phyloP scores from a whole-genome alignment of 2,329 filamentous ascomycete genomes.

The Claviceps digitariae region DNA sequence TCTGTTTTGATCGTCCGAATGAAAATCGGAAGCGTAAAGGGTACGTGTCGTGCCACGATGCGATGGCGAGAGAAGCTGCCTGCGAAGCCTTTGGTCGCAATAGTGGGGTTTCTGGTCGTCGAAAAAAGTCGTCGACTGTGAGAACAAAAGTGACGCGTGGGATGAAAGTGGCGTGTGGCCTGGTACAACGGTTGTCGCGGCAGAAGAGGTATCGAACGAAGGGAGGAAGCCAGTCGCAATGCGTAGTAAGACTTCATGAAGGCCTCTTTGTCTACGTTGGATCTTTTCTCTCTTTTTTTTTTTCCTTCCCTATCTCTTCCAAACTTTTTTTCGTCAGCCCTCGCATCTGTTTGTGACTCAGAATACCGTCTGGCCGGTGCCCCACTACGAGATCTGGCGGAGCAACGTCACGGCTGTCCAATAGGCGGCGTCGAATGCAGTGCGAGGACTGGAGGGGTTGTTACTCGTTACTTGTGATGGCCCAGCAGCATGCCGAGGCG shows the following conservation, averaged over 20 bases:
- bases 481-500: background rate
- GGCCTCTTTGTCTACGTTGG: background rate
- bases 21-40: background rate
- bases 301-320: background rate
- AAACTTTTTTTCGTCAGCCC: background rate
- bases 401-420: background rate
- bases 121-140: constrained; percentile 1
- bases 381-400: constrained; percentile 4
- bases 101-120: background rate
- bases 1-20: background rate
- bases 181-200: constrained; percentile 1
- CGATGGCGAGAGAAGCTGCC: background rate
- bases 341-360: constrained; percentile 5
- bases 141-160: background rate
- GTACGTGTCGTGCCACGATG: background rate
- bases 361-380: background rate
- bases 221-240: background rate
- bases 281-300: background rate
- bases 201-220: background rate
- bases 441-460: background rate
- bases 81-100: background rate
- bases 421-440: background rate
- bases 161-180: constrained; percentile 2
- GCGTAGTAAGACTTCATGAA: constrained; percentile 3
- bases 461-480: background rate